Evolutionary conservation across 306 rosid genomes (phyloP), one percentile per base, ranked within the genome.

Genomic region (Prunus armeniaca): DNA sequence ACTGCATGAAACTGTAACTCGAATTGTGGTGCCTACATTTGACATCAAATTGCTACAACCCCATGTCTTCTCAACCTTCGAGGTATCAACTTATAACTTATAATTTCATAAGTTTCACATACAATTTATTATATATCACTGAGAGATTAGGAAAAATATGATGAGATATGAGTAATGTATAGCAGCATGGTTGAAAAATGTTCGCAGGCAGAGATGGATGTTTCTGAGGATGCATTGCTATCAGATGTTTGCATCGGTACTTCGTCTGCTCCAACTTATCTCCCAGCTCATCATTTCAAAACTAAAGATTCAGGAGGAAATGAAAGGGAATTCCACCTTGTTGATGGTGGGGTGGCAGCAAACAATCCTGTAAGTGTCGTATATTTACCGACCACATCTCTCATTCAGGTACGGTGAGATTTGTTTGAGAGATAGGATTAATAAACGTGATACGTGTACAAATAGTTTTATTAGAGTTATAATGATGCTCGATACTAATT

Each of bases 321-420:
- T 24, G 25, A 41, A 30, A 22, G 52, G 65, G 80, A 81, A n/a
- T 81, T 81, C 47, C 68, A 84, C 38, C 85, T 84, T 32, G 8
- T 84, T 14, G 88, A 84, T 71, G 88, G 88, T 43, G 83, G 85
- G 13, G 27, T 84, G 58, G 83, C 83, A 57, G 85, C 75, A 28
- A 84, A 65, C 74, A 81, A 84, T 71, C 85, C 83, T 69, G 85
- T 84, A 56, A 72, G 52, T 20, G 7, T 47, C 51, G 4, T 47
- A 47, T 12, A 47, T 47, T 47, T 47, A 47, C 51, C 0, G 0
- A 12, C 3, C 15, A 47, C 51, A 46, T 46, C 3, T 10, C 15
- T 47, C 51, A 47, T 34, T 34, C 41, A 34, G 9, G 41, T 34
- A 38, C 43, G 2, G 9, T 38, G 43, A 38, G 43, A 38, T 38